Percentiles rank a stretch among this genome's conserved stretches.
phyloP scores from a whole-genome alignment of 2,329 filamentous ascomycete genomes.

The Rutstroemia sp. region DNA sequence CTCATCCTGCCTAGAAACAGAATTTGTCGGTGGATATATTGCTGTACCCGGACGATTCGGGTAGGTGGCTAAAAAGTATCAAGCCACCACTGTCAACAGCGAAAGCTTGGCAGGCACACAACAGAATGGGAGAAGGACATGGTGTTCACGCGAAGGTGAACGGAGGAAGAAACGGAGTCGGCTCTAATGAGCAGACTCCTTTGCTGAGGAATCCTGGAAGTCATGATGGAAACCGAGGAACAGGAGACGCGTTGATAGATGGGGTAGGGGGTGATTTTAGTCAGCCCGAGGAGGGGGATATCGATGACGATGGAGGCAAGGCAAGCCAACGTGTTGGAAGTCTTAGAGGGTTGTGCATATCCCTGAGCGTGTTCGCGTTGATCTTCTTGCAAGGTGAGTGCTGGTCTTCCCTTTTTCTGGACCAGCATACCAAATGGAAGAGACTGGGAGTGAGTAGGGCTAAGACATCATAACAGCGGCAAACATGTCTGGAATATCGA shows the following conservation, averaged over 20 bases:
- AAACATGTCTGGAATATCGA: slow-evolving; percentile 77
- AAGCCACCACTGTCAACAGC: background rate
- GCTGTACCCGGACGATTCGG: background rate
- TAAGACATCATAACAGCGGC: slow-evolving; percentile 25
- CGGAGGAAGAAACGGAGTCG: background rate
- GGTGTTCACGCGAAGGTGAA: background rate
- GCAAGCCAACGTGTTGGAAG: slow-evolving; percentile 26
- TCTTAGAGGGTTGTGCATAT: slow-evolving; percentile 37
- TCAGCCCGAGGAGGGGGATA: background rate
- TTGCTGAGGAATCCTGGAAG: slow-evolving; percentile 12
- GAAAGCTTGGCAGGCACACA: background rate
- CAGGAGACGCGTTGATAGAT: slow-evolving; percentile 9
- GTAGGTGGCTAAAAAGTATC: background rate
- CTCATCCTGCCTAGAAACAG: no score
- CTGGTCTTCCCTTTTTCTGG: background rate
- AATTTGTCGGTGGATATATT: no score
- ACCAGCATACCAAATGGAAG: background rate
- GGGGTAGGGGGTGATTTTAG: background rate
- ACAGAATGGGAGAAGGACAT: slow-evolving; percentile 1
- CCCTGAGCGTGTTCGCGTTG: slow-evolving; percentile 45
- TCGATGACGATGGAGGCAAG: slow-evolving; percentile 28
- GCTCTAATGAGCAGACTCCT: slow-evolving; percentile 16
- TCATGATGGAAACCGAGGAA: slow-evolving; percentile 4
- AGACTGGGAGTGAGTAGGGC: background rate
- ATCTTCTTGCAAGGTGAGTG: slow-evolving; percentile 53